These are phyloP conservation scores for Lathyrus aphaca DNA, from an alignment of 306 rosid genomes.

Conservation along the genomic window DNA sequence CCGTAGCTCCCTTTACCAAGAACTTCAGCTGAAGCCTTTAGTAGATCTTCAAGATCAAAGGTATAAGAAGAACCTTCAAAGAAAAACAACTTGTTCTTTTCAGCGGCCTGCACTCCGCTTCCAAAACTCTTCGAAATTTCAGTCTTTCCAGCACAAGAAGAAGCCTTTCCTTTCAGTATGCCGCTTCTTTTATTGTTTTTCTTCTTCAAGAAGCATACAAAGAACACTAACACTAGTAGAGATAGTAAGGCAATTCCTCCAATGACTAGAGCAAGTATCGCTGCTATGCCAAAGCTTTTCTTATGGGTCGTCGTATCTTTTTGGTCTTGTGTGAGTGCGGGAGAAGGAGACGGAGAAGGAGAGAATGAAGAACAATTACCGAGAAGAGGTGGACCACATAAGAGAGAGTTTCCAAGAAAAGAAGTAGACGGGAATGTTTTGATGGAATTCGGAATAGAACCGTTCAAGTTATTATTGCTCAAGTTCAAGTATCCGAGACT, in stretches of 20 bases:
- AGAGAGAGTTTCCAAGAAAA: conserved; percentile 64
- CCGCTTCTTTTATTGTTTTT: conserved; percentile 45
- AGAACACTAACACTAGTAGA: conserved; percentile 45
- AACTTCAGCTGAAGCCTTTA: conserved; percentile 90
- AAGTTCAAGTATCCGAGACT: conserved; percentile 60
- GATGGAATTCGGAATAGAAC: conserved; percentile 68
- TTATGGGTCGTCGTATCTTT: conserved; percentile 34
- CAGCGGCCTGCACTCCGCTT: conserved; percentile 82
- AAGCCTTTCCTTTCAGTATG: conserved; percentile 57
- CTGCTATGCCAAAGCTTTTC: conserved; percentile 51
- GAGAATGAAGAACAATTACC: conserved; percentile 50
- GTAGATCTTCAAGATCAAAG: conserved; percentile 81
- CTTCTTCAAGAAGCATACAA: conserved; percentile 52
- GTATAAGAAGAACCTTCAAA: conserved; percentile 63
- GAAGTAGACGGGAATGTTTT: conserved; percentile 59
- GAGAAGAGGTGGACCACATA: conserved; percentile 78
- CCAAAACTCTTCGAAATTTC: conserved; percentile 77
- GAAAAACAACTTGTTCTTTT: conserved; percentile 79
- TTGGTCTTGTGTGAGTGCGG: conserved; percentile 36
- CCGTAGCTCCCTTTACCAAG: conserved; percentile 87
- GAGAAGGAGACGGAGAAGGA: conserved; percentile 56
- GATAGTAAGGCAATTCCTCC: conserved; percentile 57
- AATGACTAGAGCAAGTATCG: conserved; percentile 55
- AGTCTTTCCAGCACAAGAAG: conserved; percentile 56
- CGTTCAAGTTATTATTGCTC: conserved; percentile 69